Base-by-base conservation (phyloP, 306 rosid species). In the Prunus campanulata region DNA sequence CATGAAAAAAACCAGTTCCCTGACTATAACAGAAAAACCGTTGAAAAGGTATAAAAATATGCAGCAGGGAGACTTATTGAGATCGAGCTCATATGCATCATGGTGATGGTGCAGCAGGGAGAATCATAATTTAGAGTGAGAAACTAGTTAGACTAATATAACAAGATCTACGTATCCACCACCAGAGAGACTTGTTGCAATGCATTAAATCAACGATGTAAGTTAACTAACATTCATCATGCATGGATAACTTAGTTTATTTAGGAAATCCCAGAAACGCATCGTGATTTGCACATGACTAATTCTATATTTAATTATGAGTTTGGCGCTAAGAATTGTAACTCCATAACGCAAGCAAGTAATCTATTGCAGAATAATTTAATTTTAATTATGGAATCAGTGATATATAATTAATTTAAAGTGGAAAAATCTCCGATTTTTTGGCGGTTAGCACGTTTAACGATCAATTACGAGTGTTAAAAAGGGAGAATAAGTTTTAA, bases 191-290 rank as follows among this genome's bases (percentile, higher is more conserved):
- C 42, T 35, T 35, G 42, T 22, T 12, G 32, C 7, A 32, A 47
- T 68, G 54, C 22, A 68, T 72, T 15, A 22, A 42, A 55, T 25
- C 35, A 48, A 35, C 72, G 72, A 83, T 81, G 61, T n/a, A 24
- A 46, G 39, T 32, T 32, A 5, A 32, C 67, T 63, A 74, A 62
- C 81, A 54, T 82, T 79, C 76, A 63, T 75, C 81, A 55, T 82
- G 76, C 76, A 63, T 75, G 74, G 22, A 16, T 25, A 16, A 56
- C n/a, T 48, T 27, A 49, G 32, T 69, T 69, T 39, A 42, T 69
- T 59, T 1, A 6, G 16, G 24, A 30, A 71, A 52, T 52, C 64
- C 18, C 16, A 25, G 24, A 54, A 52, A 39, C 35, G 24, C 70
- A 48, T 77, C 75, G 80, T 59, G 80, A 59, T 77, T 66, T 47